Evolutionary conservation across 2,329 filamentous ascomycete species (phyloP).

Genomic region (Apiospora marii): DNA sequence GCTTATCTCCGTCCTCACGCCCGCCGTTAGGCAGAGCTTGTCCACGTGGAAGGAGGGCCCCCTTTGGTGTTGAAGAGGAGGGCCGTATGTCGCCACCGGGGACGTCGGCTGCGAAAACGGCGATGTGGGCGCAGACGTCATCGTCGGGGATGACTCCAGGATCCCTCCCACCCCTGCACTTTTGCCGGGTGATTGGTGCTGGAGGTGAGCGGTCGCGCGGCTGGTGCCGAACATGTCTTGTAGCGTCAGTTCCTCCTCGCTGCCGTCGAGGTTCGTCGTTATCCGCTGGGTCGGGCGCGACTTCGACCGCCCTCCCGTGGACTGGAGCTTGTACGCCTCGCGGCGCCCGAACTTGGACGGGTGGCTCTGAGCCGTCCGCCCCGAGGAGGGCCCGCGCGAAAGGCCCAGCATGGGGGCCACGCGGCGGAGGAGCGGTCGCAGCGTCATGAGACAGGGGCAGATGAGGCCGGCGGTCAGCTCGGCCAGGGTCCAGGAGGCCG

Average conservation of each 20-base stretch:
- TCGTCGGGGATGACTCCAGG: background rate
- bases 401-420: background rate
- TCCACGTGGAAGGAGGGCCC: background rate
- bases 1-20: background rate
- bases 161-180: background rate
- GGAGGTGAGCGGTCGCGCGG: background rate
- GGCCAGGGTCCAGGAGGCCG: conserved; percentile 16
- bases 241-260: background rate
- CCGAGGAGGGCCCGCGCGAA: background rate
- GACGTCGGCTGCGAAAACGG: background rate
- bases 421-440: conserved; percentile 5
- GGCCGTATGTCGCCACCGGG: background rate
- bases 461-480: conserved; percentile 3
- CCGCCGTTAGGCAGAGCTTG: background rate
- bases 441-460: conserved; percentile 23
- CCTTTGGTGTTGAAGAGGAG: background rate
- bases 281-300: background rate
- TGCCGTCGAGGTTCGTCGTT: background rate
- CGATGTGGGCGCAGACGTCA: background rate
- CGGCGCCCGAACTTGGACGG: background rate
- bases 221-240: conserved; percentile 15
- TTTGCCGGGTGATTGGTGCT: background rate
- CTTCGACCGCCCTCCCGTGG: background rate
- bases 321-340: conserved; percentile 1
- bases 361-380: background rate